Conservation (phyloP, 257 asterid species). For the Verbena officinalis region DNA sequence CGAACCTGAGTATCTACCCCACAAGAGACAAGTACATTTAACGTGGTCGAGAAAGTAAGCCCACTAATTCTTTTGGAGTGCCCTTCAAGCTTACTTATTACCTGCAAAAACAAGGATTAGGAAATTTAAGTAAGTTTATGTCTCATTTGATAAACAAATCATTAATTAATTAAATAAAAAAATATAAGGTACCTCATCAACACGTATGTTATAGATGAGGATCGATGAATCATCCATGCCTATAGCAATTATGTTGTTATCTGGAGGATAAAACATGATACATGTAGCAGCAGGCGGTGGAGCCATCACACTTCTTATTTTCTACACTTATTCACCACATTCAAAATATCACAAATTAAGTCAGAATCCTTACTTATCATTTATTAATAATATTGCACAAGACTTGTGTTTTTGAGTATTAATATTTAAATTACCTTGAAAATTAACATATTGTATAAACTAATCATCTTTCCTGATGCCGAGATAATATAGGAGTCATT, state of each 20-base stretch:
- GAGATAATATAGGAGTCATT: constrained; percentile 66
- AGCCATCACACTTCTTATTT: constrained; percentile 47
- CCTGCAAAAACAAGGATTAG: constrained; percentile 42
- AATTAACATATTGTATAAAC: constrained; percentile 49
- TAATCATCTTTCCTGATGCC: constrained; percentile 57
- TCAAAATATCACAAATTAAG: constrained; percentile 1
- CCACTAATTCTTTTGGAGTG: constrained; percentile 61
- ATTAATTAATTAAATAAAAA: no score
- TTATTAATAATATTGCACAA: not conserved
- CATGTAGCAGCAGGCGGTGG: constrained; percentile 69
- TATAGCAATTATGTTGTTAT: constrained; percentile 67
- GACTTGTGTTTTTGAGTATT: not conserved
- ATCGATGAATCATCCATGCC: constrained; percentile 76
- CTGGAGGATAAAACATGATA: constrained; percentile 65
- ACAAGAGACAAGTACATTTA: constrained; percentile 58
- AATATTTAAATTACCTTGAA: constrained; percentile 74
- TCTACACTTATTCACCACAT: constrained; percentile 45
- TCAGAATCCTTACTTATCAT: no score
- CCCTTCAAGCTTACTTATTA: constrained; percentile 55
- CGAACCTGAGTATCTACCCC: constrained; percentile 68
- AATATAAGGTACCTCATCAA: constrained; percentile 58
- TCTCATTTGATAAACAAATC: no score
- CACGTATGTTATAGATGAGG: constrained; percentile 62
- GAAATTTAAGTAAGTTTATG: not conserved
- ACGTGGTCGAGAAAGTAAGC: constrained; percentile 56